These are phyloP conservation scores for Trichaptum fuscoviolaceum DNA, from an alignment of 768 basidiomycete species.

Conservation along the genomic window DNA sequence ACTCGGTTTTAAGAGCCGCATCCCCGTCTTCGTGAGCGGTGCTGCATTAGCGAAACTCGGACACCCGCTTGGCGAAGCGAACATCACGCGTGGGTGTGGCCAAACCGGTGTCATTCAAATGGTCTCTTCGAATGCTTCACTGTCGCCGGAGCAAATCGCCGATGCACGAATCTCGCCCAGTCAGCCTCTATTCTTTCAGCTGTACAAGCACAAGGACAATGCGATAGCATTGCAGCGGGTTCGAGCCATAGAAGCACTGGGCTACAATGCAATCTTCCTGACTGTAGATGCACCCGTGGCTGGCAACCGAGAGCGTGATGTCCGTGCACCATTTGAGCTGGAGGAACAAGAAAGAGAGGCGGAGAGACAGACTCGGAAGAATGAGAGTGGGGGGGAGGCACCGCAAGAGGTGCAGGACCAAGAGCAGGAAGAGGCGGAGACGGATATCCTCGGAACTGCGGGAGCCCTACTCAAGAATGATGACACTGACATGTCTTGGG, in stretches of 20 bases:
- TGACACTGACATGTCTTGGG: constrained; percentile 76
- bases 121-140: constrained; percentile 74
- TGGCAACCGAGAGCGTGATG: constrained; percentile 76
- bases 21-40: constrained; percentile 81
- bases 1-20: constrained; percentile 61
- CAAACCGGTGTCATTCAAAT: constrained; percentile 73
- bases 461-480: constrained; percentile 61
- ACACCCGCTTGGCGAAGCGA: constrained; percentile 84
- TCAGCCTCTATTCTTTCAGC: constrained; percentile 73
- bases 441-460: constrained; percentile 54
- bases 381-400: constrained; percentile 9
- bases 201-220: constrained; percentile 79
- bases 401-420: constrained; percentile 22
- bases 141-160: constrained; percentile 61
- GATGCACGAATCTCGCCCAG: constrained; percentile 43
- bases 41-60: constrained; percentile 84
- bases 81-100: constrained; percentile 69
- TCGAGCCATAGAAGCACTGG: constrained; percentile 60
- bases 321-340: constrained; percentile 49
- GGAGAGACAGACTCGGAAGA: constrained; percentile 13
- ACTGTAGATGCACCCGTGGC: constrained; percentile 88
- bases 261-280: constrained; percentile 85
- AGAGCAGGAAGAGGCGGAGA: constrained; percentile 28
- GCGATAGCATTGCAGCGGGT: constrained; percentile 63
- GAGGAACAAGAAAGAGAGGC: constrained; percentile 49